Evolutionary conservation across 2,329 filamentous ascomycete species (phyloP).

Genomic region (Monosporascus cannonballus): DNA sequence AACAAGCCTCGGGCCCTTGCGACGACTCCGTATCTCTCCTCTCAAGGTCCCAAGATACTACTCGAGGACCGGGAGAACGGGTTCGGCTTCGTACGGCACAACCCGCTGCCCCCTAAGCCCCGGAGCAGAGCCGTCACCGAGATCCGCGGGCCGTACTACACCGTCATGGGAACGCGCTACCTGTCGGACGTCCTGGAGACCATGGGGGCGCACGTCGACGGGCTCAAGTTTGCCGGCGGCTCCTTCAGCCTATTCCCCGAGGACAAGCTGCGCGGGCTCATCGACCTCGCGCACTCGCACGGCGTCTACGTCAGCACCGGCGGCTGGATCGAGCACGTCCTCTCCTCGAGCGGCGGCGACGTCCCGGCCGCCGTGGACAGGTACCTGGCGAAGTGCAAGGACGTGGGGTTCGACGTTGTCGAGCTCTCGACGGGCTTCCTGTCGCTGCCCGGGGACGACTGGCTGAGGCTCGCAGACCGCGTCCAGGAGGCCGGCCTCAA

Average conservation of each 20-base stretch:
- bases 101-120: constrained; percentile 41
- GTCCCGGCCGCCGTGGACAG: constrained; percentile 38
- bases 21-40: background rate
- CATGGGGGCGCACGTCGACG: constrained; percentile 49
- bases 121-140: constrained; percentile 44
- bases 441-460: constrained; percentile 47
- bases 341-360: constrained; percentile 32
- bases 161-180: constrained; percentile 46
- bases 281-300: constrained; percentile 42
- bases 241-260: constrained; percentile 46
- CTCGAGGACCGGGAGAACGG: constrained; percentile 40
- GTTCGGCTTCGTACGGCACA: constrained; percentile 45
- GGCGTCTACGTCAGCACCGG: constrained; percentile 49
- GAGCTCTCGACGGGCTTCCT: constrained; percentile 49
- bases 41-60: constrained; percentile 20
- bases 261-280: constrained; percentile 36
- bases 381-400: constrained; percentile 46
- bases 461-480: constrained; percentile 42
- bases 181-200: constrained; percentile 47
- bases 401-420: constrained; percentile 47
- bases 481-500: constrained; percentile 41
- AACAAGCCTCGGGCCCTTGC: background rate
- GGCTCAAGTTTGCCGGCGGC: constrained; percentile 48
- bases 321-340: constrained; percentile 48
- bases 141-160: constrained; percentile 50